These are phyloP conservation scores for Ulvella scutata DNA, from an alignment of 139 green algal genomes.

Conservation along the genomic window DNA sequence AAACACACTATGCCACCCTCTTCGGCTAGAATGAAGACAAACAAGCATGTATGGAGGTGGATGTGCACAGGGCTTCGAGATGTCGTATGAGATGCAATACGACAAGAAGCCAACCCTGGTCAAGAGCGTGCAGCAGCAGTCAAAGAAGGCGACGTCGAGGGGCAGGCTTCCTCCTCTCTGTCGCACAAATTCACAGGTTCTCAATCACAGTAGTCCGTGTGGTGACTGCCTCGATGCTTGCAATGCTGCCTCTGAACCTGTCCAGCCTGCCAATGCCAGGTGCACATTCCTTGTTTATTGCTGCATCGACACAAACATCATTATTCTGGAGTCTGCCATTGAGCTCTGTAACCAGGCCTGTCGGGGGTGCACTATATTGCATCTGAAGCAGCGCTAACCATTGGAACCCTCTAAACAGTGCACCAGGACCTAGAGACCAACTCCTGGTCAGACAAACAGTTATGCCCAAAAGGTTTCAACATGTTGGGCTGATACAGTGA, in stretches of 20 bases:
- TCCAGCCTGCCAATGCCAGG: not conserved
- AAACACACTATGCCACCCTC: conserved; percentile 36
- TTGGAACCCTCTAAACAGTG: too few relatives aligned
- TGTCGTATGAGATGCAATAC: conserved; percentile 1
- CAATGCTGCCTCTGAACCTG: not conserved
- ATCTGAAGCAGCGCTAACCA: too few relatives aligned
- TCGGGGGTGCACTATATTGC: too few relatives aligned
- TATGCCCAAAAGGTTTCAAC: too few relatives aligned
- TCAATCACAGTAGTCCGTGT: not conserved
- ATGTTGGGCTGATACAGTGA: too few relatives aligned
- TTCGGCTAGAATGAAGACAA: conserved; percentile 22
- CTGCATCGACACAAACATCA: not conserved
- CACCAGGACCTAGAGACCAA: too few relatives aligned
- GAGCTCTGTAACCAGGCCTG: too few relatives aligned
- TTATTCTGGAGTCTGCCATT: too few relatives aligned
- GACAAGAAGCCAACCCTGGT: conserved; percentile 4
- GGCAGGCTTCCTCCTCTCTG: not conserved
- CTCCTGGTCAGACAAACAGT: too few relatives aligned
- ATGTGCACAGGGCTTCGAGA: not conserved
- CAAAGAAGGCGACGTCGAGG: conserved; percentile 10
- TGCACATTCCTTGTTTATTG: not conserved
- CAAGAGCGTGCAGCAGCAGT: not conserved
- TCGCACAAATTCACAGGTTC: not conserved
- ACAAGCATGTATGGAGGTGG: conserved; percentile 29
- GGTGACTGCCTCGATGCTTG: not conserved